A percentile compares a stretch with the other conserved stretches of the same genome.
phyloP scores from a whole-genome alignment of 2,329 filamentous ascomycete genomes.

The Aspergillus fumigatiaffinis region DNA sequence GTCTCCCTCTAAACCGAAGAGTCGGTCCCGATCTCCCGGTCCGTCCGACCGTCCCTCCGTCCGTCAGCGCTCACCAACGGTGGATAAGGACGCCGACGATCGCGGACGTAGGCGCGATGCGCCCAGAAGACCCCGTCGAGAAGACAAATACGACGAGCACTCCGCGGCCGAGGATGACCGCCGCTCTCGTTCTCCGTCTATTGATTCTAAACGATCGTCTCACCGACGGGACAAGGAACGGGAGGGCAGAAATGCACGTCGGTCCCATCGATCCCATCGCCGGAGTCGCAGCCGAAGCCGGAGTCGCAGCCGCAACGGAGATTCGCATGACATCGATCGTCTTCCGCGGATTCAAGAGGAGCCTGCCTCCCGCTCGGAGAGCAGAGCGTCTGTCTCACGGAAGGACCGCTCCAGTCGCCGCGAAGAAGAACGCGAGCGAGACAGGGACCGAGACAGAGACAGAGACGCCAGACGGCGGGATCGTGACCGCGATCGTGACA shows the following conservation, averaged over 20 bases:
- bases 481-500: constrained; percentile 12
- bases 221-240: constrained; percentile 61
- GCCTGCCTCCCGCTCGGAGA: constrained; percentile 17
- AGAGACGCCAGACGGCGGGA: constrained; percentile 27
- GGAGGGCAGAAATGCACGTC: constrained; percentile 41
- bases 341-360: constrained; percentile 23
- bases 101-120: constrained; percentile 24
- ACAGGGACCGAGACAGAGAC: constrained; percentile 44
- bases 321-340: constrained; percentile 37
- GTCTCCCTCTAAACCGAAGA: constrained; percentile 27
- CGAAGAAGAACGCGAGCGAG: constrained; percentile 27
- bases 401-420: constrained; percentile 28
- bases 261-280: constrained; percentile 50
- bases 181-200: constrained; percentile 63
- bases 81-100: constrained; percentile 34
- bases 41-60: constrained; percentile 49
- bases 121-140: constrained; percentile 25
- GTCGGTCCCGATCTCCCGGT: constrained; percentile 36
- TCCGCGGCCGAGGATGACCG: constrained; percentile 40
- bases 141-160: constrained; percentile 46
- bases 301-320: constrained; percentile 23
- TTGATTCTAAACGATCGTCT: constrained; percentile 54
- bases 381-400: constrained; percentile 16
- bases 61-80: constrained; percentile 47
- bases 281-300: constrained; percentile 34